Conservation (phyloP, 2,329 filamentous ascomycete species). For the Calonectria honghensis region DNA sequence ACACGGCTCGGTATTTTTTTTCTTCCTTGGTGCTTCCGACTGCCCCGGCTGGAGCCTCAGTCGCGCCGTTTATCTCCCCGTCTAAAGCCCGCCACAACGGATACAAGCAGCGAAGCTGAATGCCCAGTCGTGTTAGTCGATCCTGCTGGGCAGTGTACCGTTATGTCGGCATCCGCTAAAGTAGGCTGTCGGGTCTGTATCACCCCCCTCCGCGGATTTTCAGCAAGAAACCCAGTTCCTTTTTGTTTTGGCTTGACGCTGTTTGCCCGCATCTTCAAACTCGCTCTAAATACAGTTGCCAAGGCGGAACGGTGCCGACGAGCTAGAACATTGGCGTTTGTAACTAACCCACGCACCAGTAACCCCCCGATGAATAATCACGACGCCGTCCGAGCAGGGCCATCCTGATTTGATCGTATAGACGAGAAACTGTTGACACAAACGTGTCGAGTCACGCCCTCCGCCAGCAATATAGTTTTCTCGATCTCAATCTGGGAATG, state of each 20-base stretch:
- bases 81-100: constrained; percentile 23
- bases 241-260: not conserved
- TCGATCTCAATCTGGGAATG: not conserved
- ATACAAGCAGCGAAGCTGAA: not conserved
- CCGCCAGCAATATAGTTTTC: not conserved
- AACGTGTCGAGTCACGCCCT: not conserved
- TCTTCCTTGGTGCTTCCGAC: not conserved
- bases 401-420: not conserved
- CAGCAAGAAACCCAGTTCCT: not conserved
- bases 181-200: not conserved
- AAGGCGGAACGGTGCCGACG: not conserved
- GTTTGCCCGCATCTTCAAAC: not conserved
- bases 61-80: not conserved
- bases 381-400: not conserved
- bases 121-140: not conserved
- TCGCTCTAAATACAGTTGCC: not conserved
- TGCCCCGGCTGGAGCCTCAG: constrained; percentile 5
- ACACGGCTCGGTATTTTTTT: constrained; percentile 1
- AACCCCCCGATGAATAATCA: not conserved
- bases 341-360: not conserved
- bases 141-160: not conserved
- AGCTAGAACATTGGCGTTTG: not conserved
- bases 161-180: not conserved
- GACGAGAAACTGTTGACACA: not conserved
- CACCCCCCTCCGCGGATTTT: not conserved